Evolutionary conservation across 176 grass and related monocot species (phyloP).

Genomic region (Oropetium thomaeum): DNA sequence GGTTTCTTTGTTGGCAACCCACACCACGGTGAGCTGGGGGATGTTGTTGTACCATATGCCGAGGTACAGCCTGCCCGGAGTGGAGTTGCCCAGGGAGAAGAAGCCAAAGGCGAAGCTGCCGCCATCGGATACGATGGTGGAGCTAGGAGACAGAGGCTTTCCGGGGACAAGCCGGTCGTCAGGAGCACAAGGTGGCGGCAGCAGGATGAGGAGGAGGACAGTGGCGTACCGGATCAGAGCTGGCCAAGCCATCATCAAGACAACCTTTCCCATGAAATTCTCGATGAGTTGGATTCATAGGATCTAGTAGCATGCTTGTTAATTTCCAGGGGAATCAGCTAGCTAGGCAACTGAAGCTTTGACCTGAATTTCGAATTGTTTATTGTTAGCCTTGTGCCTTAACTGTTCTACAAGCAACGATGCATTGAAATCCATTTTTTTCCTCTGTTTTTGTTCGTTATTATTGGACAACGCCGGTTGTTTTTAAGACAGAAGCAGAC

Average conservation of each 20-base stretch:
- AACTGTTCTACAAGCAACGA: too few species aligned
- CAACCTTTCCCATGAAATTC: too few species aligned
- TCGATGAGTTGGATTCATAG: too few species aligned
- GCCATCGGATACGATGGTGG: neutral
- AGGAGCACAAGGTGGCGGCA: neutral
- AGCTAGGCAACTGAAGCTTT: too few species aligned
- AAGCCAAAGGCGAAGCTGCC: conserved; percentile 32
- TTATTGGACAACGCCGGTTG: too few species aligned
- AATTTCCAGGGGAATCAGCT: too few species aligned
- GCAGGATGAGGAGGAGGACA: neutral
- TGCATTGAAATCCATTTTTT: too few species aligned
- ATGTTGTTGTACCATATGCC: conserved; percentile 41
- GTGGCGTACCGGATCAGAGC: neutral
- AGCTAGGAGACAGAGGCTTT: neutral
- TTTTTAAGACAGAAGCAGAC: too few species aligned
- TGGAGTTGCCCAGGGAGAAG: conserved; percentile 15
- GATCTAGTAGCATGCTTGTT: too few species aligned
- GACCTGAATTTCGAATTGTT: too few species aligned
- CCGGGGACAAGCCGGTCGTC: neutral
- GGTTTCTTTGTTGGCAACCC: conserved; percentile 25
- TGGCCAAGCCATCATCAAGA: neutral
- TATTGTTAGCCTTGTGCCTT: too few species aligned
- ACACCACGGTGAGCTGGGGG: neutral
- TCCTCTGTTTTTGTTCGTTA: too few species aligned
- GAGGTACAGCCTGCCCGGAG: conserved; percentile 4